phyloP scores from a whole-genome alignment of 495 filamentous ascomycete genomes.

The Jackrogersella multiformis region DNA sequence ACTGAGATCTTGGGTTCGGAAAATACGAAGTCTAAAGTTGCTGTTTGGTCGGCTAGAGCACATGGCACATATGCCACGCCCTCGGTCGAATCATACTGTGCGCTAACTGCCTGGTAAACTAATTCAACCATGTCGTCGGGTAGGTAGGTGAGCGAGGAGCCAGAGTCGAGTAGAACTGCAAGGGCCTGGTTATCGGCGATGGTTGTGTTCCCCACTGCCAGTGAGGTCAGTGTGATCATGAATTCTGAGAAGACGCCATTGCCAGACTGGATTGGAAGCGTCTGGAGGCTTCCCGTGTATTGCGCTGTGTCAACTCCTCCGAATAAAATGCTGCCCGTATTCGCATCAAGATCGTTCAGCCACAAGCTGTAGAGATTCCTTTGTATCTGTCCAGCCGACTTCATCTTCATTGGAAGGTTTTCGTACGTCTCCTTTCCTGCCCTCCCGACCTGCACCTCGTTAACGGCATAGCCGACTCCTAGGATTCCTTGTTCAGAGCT shows the following conservation, averaged over 20 bases:
- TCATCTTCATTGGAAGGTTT: constrained; percentile 82
- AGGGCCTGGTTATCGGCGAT: constrained; percentile 66
- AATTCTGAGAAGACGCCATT: constrained; percentile 74
- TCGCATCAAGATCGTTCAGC: constrained; percentile 82
- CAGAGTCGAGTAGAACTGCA: constrained; percentile 88
- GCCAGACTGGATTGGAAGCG: constrained; percentile 75
- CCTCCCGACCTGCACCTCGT: constrained; percentile 80
- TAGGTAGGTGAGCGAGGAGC: constrained; percentile 87
- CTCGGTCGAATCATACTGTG: constrained; percentile 64
- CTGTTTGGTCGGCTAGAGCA: constrained; percentile 64
- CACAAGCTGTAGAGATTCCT: constrained; percentile 89
- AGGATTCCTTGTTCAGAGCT: constrained; percentile 80
- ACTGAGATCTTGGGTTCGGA: constrained; percentile 74
- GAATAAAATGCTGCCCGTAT: constrained; percentile 85
- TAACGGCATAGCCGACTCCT: constrained; percentile 86
- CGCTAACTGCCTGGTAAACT: constrained; percentile 72
- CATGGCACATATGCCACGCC: constrained; percentile 79
- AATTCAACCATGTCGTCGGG: constrained; percentile 70
- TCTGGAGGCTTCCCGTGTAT: constrained; percentile 74
- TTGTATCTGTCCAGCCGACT: constrained; percentile 72
- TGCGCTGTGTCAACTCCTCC: constrained; percentile 89
- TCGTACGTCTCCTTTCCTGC: constrained; percentile 69
- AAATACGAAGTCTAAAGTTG: constrained; percentile 75
- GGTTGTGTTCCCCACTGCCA: constrained; percentile 54
- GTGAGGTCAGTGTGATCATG: constrained; percentile 76